Conservation (phyloP, 768 basidiomycete genomes). For the Pleurotus sapidus region DNA sequence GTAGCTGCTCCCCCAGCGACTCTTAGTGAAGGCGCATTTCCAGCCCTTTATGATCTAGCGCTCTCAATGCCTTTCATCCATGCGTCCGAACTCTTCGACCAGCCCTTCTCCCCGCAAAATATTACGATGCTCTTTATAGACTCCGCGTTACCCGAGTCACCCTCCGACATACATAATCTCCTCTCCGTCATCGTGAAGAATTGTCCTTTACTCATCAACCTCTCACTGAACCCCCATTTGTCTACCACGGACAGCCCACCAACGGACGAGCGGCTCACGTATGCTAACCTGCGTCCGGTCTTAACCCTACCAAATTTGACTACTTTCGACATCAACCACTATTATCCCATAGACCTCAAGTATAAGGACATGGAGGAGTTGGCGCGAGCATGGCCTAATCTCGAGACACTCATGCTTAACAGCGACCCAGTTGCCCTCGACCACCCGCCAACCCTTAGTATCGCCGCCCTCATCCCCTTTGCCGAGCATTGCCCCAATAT, state of each 20-base stretch:
- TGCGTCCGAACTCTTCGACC: conserved; percentile 40
- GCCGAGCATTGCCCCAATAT: conserved; percentile 37
- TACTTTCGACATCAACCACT: conserved; percentile 34
- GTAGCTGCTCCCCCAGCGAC: conserved; percentile 40
- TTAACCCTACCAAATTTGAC: conserved; percentile 12
- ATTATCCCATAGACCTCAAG: conserved; percentile 33
- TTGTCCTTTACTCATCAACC: conserved; percentile 43
- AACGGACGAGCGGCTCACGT: conserved; percentile 15
- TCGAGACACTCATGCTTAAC: conserved; percentile 43
- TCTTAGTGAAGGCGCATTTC: conserved; percentile 48
- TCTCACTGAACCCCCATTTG: conserved; percentile 38
- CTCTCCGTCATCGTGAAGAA: conserved; percentile 41
- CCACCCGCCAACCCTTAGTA: conserved; percentile 27
- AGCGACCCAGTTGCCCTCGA: conserved; percentile 37
- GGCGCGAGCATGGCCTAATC: conserved; percentile 40
- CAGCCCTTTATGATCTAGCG: conserved; percentile 49
- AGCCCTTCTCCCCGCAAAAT: conserved; percentile 42
- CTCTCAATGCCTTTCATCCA: conserved; percentile 43
- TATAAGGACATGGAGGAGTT: conserved; percentile 43
- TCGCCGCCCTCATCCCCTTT: conserved; percentile 38
- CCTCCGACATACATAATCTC: conserved; percentile 37
- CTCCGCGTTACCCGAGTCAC: conserved; percentile 40
- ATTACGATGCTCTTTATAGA: conserved; percentile 53
- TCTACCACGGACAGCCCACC: conserved; percentile 9
- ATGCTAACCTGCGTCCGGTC: conserved; percentile 14